Evolutionary conservation across 2,329 filamentous ascomycete species (phyloP).

Genomic region (Cyanodermella asteris): DNA sequence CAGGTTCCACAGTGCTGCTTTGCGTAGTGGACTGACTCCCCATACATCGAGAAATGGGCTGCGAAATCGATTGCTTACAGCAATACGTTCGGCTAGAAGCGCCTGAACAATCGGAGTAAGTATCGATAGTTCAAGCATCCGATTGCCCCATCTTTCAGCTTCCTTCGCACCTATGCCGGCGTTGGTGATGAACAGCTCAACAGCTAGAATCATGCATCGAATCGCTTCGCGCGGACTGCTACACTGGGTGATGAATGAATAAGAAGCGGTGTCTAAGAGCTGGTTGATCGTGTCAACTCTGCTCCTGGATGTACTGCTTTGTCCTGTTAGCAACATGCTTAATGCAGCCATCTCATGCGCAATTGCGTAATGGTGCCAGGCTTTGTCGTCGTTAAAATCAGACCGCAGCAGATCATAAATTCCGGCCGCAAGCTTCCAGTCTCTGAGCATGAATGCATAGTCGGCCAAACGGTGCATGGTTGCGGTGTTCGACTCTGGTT

Average conservation of each 20-base stretch:
- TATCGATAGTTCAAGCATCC: constrained; percentile 57
- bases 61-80: constrained; percentile 61
- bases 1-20: constrained; percentile 75
- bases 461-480: constrained; percentile 85
- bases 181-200: constrained; percentile 65
- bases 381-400: constrained; percentile 88
- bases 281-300: constrained; percentile 64
- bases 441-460: constrained; percentile 88
- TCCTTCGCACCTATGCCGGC: constrained; percentile 66
- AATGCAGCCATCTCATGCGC: constrained; percentile 89
- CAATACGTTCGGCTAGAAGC: constrained; percentile 66
- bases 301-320: constrained; percentile 48
- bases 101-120: constrained; percentile 57
- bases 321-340: constrained; percentile 56
- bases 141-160: constrained; percentile 64
- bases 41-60: constrained; percentile 41
- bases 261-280: constrained; percentile 74
- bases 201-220: constrained; percentile 50
- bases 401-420: constrained; percentile 77
- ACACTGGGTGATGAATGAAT: constrained; percentile 79
- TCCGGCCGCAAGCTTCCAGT: constrained; percentile 80
- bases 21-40: constrained; percentile 53
- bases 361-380: constrained; percentile 86
- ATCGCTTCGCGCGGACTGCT: constrained; percentile 58
- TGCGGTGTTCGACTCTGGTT: constrained; percentile 65